Base-by-base conservation (phyloP, 108 stramenopile genomes). In the Nannochloropsis salina region DNA sequence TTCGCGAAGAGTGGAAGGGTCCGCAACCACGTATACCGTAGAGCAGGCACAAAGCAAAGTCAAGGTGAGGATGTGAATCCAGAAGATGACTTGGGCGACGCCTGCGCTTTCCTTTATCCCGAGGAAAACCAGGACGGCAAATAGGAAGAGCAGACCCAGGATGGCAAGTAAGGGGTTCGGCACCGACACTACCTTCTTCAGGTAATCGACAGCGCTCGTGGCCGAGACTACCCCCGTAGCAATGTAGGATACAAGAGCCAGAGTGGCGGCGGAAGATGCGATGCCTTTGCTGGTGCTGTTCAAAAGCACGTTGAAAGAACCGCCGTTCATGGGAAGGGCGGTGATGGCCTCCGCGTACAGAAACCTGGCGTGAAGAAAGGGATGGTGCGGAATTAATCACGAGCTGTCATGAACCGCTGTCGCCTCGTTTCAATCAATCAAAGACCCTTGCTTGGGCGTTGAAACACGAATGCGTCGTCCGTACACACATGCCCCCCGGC, bases 271-370 rank as follows among this genome's bases (percentile, higher is more conserved):
- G 21, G 93, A 87, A 18, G 91, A 90, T 0, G 93, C 93, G 41
- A 92, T 84, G 81, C 90, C 88, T 84, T 94, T 94, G 61, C 87
- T 90, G 42, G 93, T 93, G 43, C 91, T 92, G 85, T 94, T 93
- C 45, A 94, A 82, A 42, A 94, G 89, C 42, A 93, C 88, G 86
- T 93, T 94, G 86, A 93, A 94, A 42, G 93, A 92, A 42, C 94
- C 94, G 42, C 94, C 94, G 87, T 94, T 94, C 80, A 93, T 89
- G 21, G 93, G 93, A 80, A 94, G 84, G 31, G 94, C 94, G 82
- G 90, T 92, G 80, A 93, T 93, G 10, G 93, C 92, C 85, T 94
- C 94, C 41, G 89, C 90, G 87, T 94, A 94, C 42, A 94, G 90
- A n/a, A 83, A 86, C 51, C 83, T 87, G 42, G 21, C 40, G n/a